Evolutionary conservation across 2,329 filamentous ascomycete species (phyloP), one percentile per base, ranked within the genome.

Genomic region (Thelonectria discophora): DNA sequence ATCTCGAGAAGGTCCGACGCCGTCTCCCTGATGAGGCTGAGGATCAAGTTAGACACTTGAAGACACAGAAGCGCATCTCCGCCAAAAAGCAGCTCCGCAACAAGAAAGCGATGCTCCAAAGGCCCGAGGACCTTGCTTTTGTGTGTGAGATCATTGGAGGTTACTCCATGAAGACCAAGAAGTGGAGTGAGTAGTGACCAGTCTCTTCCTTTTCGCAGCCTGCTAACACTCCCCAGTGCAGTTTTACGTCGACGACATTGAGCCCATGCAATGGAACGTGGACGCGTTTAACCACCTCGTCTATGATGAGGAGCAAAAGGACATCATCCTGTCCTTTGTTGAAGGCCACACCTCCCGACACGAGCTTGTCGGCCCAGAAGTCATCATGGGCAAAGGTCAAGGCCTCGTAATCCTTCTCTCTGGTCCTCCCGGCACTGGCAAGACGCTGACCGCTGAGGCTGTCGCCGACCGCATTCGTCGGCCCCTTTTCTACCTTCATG

Each of bases 311-410:
- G 75, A 80, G 60, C 79, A 81, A 37, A 84, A 83, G 66, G 79
- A 82, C 32, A 65, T 83, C 8, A 75, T 84, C 1, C 69, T 81
- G 15, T 81, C 80, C 2, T 82, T 82, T 67, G 81, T 83, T 82
- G 60, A 80, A 77, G n/a, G n/a, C 63, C 81, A 83, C 64, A 65
- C 34, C 43, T 55, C 51, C 17, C 66, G 73, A 64, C n/a, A n/a
- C n/a, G 20, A 58, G 12, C 55, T 69, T 0, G 54, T 43, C 3
- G 63, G 68, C 78, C 64, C 72, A 78, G 32, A 79, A 82, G 77
- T 81, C 48, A 81, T 81, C 55, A 69, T 74, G 17, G 78, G 77
- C 60, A 78, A 83, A 67, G 77, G 78, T 15, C 73, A 79, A 51
- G 80, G 80, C 3, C 74, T 83, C 17, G 77, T 83, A 45, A 76